These are phyloP conservation scores for Tolypocladium album DNA, from an alignment of 2,329 filamentous ascomycete genomes.

Conservation along the genomic window DNA sequence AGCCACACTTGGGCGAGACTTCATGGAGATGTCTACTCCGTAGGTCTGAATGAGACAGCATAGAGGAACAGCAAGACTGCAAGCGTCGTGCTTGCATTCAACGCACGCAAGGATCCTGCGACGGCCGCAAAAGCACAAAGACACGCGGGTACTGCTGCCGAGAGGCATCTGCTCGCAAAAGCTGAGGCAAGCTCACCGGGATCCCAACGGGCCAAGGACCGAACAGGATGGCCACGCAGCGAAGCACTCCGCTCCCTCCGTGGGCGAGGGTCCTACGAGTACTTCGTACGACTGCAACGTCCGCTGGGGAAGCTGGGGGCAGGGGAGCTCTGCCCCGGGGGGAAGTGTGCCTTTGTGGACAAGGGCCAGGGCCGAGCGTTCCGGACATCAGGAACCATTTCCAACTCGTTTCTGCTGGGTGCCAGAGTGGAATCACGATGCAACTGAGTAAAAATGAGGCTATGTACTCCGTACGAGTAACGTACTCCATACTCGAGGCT, in stretches of 20 bases:
- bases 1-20: not conserved
- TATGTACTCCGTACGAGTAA: too few relatives aligned
- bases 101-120: not conserved
- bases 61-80: not conserved
- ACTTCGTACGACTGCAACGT: too few relatives aligned
- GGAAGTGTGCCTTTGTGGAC: not conserved
- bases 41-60: not conserved
- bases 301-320: not conserved
- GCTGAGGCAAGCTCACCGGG: not conserved
- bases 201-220: not conserved
- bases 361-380: not conserved
- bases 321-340: not conserved
- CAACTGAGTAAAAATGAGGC: not conserved
- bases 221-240: too few relatives aligned
- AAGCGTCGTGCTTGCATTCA: not conserved
- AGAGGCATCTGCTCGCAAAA: not conserved
- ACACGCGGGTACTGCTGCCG: not conserved
- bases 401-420: not conserved
- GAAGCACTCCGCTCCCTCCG: too few relatives aligned
- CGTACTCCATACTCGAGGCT: too few relatives aligned
- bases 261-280: too few relatives aligned
- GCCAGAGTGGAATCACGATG: not conserved
- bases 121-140: not conserved
- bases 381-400: not conserved
- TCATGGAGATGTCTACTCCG: not conserved